Evolutionary conservation across 148 eudicot species (phyloP).

Genomic region (Cornus florida): DNA sequence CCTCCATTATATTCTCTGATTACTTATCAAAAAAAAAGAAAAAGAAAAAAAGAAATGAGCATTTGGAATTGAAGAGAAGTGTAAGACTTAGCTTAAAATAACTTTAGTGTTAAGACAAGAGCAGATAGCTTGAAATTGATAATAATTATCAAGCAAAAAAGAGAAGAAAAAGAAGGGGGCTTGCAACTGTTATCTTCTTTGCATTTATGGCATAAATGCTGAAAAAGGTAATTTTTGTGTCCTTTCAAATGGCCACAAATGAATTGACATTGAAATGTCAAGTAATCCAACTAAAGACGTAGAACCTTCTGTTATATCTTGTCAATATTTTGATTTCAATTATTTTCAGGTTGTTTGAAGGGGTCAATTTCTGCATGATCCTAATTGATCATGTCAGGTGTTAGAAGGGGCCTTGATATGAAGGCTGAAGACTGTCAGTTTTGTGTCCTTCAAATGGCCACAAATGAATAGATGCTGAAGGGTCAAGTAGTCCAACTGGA

Average conservation of each 20-base stretch:
- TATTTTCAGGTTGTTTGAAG: too few species aligned
- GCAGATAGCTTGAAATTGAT: background rate
- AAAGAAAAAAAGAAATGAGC: too few species aligned
- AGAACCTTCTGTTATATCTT: too few species aligned
- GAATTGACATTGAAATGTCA: background rate
- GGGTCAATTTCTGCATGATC: too few species aligned
- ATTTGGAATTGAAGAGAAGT: background rate
- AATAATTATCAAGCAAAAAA: too few species aligned
- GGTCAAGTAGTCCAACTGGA: background rate
- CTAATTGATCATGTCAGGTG: too few species aligned
- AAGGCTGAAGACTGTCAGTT: background rate
- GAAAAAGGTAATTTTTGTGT: background rate
- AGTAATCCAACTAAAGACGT: too few species aligned
- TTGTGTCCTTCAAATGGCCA: background rate
- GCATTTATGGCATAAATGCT: background rate
- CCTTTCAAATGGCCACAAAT: constrained; percentile 1
- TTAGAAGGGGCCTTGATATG: background rate
- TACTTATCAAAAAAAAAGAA: too few species aligned
- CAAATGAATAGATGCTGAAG: background rate
- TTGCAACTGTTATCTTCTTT: background rate
- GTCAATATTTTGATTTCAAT: too few species aligned
- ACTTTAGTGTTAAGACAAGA: background rate
- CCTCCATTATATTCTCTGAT: too few species aligned
- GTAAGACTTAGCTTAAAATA: background rate
- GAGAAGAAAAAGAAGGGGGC: background rate